Percentiles rank a stretch among this genome's conserved stretches.
phyloP scores from a whole-genome alignment of 352 stramenopile species.

The Phytophthora cajani region DNA sequence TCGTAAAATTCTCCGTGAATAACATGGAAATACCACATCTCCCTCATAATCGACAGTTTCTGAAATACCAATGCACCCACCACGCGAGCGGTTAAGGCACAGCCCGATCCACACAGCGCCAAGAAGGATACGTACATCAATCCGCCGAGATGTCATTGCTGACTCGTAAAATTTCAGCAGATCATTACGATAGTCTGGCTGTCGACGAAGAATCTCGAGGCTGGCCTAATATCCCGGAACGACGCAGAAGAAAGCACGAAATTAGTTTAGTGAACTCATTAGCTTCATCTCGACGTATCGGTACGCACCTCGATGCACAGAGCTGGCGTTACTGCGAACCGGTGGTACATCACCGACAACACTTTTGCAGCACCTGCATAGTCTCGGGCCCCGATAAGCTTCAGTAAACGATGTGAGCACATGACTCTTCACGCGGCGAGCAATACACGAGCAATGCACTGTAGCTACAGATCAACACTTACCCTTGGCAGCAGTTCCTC shows the following conservation, averaged over 20 bases:
- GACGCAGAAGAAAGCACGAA: not conserved
- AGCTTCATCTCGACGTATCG: not conserved
- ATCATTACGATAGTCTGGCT: constrained; percentile 56
- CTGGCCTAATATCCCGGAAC: constrained; percentile 54
- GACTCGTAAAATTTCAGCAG: constrained; percentile 66
- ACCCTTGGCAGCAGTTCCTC: constrained; percentile 59
- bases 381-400: constrained; percentile 77
- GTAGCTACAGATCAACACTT: constrained; percentile 10
- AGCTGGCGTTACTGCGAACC: constrained; percentile 61
- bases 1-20: constrained; percentile 81
- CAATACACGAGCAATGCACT: too few relatives aligned
- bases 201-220: constrained; percentile 74
- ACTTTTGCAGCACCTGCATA: constrained; percentile 74
- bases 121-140: constrained; percentile 51
- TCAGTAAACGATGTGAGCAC: constrained; percentile 1
- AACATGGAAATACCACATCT: constrained; percentile 78
- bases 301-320: constrained; percentile 67
- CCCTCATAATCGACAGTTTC: constrained; percentile 74
- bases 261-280: not conserved
- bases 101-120: constrained; percentile 1
- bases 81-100: constrained; percentile 6
- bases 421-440: not conserved
- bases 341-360: constrained; percentile 71
- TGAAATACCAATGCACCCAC: constrained; percentile 24
- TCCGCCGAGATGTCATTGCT: constrained; percentile 43